phyloP scores from a whole-genome alignment of 208 protist species.

The Trypanosoma congolense region DNA sequence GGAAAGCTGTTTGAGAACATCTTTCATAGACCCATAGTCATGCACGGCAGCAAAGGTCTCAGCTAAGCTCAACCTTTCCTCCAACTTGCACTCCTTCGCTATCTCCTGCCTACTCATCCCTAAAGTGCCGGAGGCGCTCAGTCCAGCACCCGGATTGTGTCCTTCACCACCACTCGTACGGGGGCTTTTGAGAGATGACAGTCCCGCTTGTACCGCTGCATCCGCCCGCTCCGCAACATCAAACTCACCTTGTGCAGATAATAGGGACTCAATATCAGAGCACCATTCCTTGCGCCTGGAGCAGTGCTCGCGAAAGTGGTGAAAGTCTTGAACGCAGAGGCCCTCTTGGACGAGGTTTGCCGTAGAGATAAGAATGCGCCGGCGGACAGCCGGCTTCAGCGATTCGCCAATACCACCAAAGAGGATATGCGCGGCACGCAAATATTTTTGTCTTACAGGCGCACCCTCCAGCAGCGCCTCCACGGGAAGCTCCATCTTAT shows the following conservation, averaged over 20 bases:
- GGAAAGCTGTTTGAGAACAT: constrained; percentile 8
- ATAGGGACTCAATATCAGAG: background rate
- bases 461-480: constrained; percentile 4
- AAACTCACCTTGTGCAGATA: constrained; percentile 9
- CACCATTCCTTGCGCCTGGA: background rate
- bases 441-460: constrained; percentile 25
- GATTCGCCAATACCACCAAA: constrained; percentile 9
- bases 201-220: constrained; percentile 4
- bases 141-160: background rate
- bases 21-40: constrained; percentile 15
- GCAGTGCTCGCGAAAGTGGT: constrained; percentile 8
- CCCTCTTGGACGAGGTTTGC: constrained; percentile 8
- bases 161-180: background rate
- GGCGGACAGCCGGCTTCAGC: constrained; percentile 3
- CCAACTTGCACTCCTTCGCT: constrained; percentile 3
- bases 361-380: constrained; percentile 1
- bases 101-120: constrained; percentile 14
- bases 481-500: constrained; percentile 7
- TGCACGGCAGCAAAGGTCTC: constrained; percentile 13
- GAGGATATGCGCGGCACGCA: constrained; percentile 21
- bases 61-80: constrained; percentile 7
- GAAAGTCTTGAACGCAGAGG: constrained; percentile 9
- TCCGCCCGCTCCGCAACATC: constrained; percentile 7
- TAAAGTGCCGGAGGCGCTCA: background rate
- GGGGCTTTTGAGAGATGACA: background rate